phyloP scores from a whole-genome alignment of 78 protist species.

The Emiliania huxleyi region DNA sequence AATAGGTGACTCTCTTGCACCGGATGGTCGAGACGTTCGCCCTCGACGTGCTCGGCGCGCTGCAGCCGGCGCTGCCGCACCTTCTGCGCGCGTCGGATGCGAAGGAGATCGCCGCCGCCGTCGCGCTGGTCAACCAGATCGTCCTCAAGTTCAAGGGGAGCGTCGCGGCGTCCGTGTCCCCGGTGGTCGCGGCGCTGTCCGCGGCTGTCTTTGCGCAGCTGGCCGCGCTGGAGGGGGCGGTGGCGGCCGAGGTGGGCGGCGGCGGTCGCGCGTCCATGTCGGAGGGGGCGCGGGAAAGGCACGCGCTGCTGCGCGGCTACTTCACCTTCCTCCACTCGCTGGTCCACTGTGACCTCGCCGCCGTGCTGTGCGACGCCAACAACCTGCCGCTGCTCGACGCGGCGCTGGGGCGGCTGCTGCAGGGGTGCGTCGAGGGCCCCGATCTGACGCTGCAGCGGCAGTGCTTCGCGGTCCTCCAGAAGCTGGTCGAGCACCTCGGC shows the following conservation, averaged over 20 bases:
- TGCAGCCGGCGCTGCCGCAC: background rate
- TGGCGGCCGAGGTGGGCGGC: background rate
- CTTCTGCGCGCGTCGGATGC: background rate
- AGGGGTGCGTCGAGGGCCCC: background rate
- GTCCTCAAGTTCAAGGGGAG: background rate
- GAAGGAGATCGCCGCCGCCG: background rate
- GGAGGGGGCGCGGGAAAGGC: background rate
- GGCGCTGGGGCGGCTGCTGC: background rate
- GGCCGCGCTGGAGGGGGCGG: background rate
- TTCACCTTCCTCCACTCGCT: background rate
- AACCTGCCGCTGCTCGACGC: background rate
- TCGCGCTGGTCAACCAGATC: background rate
- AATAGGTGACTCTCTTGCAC: background rate
- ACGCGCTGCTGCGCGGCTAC: background rate
- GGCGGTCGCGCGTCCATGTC: background rate
- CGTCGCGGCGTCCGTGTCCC: background rate
- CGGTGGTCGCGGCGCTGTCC: background rate
- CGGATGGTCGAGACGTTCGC: slow-evolving; percentile 10
- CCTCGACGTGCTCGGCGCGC: background rate
- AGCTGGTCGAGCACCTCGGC: background rate
- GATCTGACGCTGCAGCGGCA: background rate
- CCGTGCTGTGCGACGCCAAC: background rate
- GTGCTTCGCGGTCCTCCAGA: background rate
- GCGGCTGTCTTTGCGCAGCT: background rate
- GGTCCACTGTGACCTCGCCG: background rate